Conservation (phyloP, 371 early-diverging fungal genomes). For the Mucor velutinosus region DNA sequence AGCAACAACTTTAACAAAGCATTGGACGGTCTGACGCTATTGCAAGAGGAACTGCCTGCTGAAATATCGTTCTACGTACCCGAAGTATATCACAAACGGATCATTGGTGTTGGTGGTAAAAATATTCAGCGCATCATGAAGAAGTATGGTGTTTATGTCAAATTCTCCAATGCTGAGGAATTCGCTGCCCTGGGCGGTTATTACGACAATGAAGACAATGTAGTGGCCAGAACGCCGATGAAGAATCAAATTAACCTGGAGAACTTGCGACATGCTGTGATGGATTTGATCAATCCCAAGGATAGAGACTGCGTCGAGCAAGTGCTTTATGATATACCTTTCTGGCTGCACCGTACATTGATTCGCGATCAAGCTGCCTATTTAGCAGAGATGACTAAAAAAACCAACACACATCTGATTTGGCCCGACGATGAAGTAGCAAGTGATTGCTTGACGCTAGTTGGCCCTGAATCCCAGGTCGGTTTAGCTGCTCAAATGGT, state of each 20-base stretch:
- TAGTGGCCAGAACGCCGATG: conserved; percentile 79
- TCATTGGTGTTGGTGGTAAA: conserved; percentile 93
- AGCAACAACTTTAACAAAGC: conserved; percentile 51
- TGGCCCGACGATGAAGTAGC: conserved; percentile 58
- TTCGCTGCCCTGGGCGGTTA: conserved; percentile 72
- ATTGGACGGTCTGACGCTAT: conserved; percentile 63
- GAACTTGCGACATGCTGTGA: conserved; percentile 64
- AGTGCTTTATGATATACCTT: conserved; percentile 41
- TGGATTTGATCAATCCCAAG: conserved; percentile 66
- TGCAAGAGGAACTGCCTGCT: conserved; percentile 81
- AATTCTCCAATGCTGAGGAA: conserved; percentile 82
- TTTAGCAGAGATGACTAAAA: conserved; percentile 50
- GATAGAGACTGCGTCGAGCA: conserved; percentile 54
- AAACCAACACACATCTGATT: conserved; percentile 51
- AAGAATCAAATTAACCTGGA: conserved; percentile 72
- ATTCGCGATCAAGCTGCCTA: conserved; percentile 39
- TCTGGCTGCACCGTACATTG: conserved; percentile 50
- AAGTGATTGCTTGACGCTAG: conserved; percentile 32
- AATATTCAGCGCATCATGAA: conserved; percentile 94
- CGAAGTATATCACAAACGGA: conserved; percentile 85
- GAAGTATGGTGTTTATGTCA: conserved; percentile 91
- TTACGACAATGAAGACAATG: conserved; percentile 76
- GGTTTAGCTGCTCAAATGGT: conserved; percentile 39
- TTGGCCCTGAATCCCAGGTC: conserved; percentile 50
- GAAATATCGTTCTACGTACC: conserved; percentile 85